These are phyloP conservation scores for Pseudophaeomoniella oleicola DNA, from an alignment of 2,329 filamentous ascomycete species.

Conservation along the genomic window DNA sequence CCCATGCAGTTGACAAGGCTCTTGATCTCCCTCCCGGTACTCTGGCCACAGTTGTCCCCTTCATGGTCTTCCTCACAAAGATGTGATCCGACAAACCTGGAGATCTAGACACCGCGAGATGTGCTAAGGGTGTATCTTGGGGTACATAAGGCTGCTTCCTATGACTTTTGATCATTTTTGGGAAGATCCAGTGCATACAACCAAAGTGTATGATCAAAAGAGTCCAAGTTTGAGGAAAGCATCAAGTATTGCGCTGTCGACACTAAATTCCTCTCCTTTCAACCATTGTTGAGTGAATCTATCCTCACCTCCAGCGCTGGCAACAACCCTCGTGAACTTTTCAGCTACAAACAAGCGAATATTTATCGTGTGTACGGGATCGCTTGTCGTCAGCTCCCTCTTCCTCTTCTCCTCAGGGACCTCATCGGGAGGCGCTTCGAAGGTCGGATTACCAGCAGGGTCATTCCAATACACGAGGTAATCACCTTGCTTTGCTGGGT, in stretches of 20 bases:
- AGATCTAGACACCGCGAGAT: too few species aligned
- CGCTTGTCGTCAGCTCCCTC: constrained; percentile 23
- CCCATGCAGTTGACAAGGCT: neutral
- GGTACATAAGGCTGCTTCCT: too few species aligned
- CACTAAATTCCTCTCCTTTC: constrained; percentile 2
- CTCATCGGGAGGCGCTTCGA: constrained; percentile 18
- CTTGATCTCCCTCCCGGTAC: neutral
- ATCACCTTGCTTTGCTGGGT: constrained; percentile 23
- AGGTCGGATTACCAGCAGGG: constrained; percentile 16
- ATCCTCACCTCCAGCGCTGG: constrained; percentile 7
- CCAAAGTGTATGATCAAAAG: too few species aligned
- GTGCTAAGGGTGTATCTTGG: too few species aligned
- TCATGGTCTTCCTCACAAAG: neutral
- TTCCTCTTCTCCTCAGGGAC: constrained; percentile 26
- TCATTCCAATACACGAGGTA: constrained; percentile 26
- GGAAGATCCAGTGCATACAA: too few species aligned
- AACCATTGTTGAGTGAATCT: constrained; percentile 12
- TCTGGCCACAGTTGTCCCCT: neutral
- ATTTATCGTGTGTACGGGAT: constrained; percentile 28
- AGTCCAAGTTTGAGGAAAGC: constrained; percentile 6
- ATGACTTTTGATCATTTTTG: too few species aligned
- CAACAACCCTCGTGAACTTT: constrained; percentile 25
- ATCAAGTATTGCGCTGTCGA: constrained; percentile 10
- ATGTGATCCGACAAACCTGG: neutral
- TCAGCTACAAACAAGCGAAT: constrained; percentile 29